Evolutionary conservation across 2,329 filamentous ascomycete species (phyloP), one percentile per base, ranked within the genome.

Genomic region (Aspergillus viridinutans): DNA sequence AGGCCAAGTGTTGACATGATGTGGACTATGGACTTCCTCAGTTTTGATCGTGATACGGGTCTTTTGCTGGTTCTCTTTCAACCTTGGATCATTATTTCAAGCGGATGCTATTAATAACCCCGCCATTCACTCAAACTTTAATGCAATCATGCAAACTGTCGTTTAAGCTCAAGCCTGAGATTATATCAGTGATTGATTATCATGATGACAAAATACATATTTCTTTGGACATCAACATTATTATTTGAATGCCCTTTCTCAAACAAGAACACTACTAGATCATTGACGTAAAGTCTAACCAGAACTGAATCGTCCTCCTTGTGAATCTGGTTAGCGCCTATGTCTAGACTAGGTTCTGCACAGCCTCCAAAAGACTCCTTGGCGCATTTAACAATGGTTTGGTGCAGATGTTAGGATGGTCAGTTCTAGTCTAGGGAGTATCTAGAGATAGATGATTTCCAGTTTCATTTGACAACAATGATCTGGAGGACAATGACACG

Each of bases 111-210:
- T 53, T 57, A 53, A 57, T 57, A 57, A 50, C 26, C 25, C 14
- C 45, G 26, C 55, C 49, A 49, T 47, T 52, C 53, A 61, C 47
- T 47, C 50, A 55, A 53, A 53, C 42, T 54, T 53, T 17, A 43
- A 42, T 25, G 23, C 12, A 9, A 53, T 47, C 12, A 51, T 53
- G 40, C n/a, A 23, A 23, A 43, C 9, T 21, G 14, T 9, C 0
- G 7, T 53, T 28, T 55, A 43, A 50, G 52, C 47, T 56, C 28
- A 40, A 49, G 53, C 38, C 38, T 9, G 49, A 51, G 21, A 20
- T 49, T 58, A 20, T 35, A 35, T 38, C 32, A 17, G 14, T 38
- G 32, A 38, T 3, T 7, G 32, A 38, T 38, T n/a, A 38, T 17
- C 14, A 38, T 35, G 5, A 35, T 38, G 14, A 38, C 6, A 17